A percentile compares a stretch with the other conserved stretches of the same genome.
Conservation (phyloP, 352 stramenopile genomes). For the Phytophthora megakarya region DNA sequence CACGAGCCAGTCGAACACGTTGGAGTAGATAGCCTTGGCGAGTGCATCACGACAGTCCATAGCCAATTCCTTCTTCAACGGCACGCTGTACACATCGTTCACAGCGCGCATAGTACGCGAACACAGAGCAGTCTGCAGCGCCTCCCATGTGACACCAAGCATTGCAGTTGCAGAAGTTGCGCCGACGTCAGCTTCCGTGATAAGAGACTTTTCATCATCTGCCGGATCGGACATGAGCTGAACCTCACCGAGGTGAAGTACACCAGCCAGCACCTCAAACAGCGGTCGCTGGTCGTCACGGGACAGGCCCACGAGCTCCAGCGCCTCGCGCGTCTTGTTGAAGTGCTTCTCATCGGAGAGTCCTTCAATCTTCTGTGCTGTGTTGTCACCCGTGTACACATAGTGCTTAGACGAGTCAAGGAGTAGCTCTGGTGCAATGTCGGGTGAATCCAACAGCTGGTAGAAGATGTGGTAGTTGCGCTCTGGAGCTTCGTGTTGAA, state of each 20-base stretch:
- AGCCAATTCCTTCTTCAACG: conserved; percentile 86
- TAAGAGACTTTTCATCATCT: conserved; percentile 83
- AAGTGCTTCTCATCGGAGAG: conserved; percentile 84
- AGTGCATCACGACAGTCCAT: conserved; percentile 94
- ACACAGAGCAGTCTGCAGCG: conserved; percentile 93
- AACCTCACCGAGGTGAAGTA: conserved; percentile 96
- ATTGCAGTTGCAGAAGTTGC: conserved; percentile 73
- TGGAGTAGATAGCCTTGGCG: conserved; percentile 96
- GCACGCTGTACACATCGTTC: conserved; percentile 71
- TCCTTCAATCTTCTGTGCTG: conserved; percentile 70
- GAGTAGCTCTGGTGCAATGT: conserved; percentile 49
- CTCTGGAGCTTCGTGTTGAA: conserved; percentile 92
- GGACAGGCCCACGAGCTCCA: conserved; percentile 84
- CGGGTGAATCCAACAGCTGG: conserved; percentile 73
- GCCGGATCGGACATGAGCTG: conserved; percentile 68
- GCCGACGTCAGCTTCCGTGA: conserved; percentile 49
- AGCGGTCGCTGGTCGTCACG: conserved; percentile 89
- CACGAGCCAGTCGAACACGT: conserved; percentile 97
- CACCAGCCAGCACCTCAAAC: conserved; percentile 91
- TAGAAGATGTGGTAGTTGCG: conserved; percentile 99
- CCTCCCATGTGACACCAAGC: conserved; percentile 89
- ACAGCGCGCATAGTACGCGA: conserved; percentile 86
- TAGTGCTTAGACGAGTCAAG: conserved; percentile 62
- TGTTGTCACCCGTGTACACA: conserved; percentile 70
- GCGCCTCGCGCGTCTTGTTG: conserved; percentile 69